These are phyloP conservation scores for Rhodotorula sp. DNA, from an alignment of 1,284 basidiomycete genomes.

Conservation along the genomic window DNA sequence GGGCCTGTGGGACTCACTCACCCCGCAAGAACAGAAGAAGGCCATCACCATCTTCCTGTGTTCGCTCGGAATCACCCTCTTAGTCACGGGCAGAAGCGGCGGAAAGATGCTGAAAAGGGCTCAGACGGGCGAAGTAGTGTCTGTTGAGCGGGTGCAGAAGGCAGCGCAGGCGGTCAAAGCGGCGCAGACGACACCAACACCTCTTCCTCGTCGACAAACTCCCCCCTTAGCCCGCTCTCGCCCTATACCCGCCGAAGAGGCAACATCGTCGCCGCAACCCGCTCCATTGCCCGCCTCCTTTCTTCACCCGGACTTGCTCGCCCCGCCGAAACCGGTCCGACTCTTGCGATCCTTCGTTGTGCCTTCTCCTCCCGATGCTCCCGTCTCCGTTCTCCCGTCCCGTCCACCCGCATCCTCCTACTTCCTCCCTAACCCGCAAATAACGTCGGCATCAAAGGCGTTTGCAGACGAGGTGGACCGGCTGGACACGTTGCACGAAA, in stretches of 20 bases:
- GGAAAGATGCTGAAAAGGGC: slow-evolving; percentile 32
- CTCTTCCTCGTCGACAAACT: slow-evolving; percentile 1
- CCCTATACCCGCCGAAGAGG: not conserved
- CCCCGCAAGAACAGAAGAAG: slow-evolving; percentile 35
- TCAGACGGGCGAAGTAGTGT: slow-evolving; percentile 5
- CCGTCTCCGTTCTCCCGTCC: not conserved
- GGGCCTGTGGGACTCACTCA: slow-evolving; percentile 13
- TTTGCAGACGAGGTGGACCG: slow-evolving; percentile 21
- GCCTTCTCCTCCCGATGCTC: slow-evolving; percentile 13
- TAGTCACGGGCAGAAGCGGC: slow-evolving; percentile 43
- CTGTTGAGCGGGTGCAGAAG: not conserved
- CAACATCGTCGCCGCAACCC: not conserved
- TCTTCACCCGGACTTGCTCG: slow-evolving; percentile 21
- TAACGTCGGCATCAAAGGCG: slow-evolving; percentile 16
- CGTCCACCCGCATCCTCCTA: slow-evolving; percentile 17
- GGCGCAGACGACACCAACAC: not conserved
- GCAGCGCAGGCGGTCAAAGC: not conserved
- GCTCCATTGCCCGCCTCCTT: slow-evolving; percentile 1
- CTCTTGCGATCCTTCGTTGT: slow-evolving; percentile 6
- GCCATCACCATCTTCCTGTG: slow-evolving; percentile 37
- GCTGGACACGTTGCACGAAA: slow-evolving; percentile 32
- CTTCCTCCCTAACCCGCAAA: slow-evolving; percentile 36
- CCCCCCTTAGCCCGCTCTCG: not conserved
- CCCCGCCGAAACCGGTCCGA: slow-evolving; percentile 1
- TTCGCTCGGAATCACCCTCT: slow-evolving; percentile 40